These are phyloP conservation scores for Aspergillus sp. DNA, from an alignment of 2,329 filamentous ascomycete species.

Conservation along the genomic window DNA sequence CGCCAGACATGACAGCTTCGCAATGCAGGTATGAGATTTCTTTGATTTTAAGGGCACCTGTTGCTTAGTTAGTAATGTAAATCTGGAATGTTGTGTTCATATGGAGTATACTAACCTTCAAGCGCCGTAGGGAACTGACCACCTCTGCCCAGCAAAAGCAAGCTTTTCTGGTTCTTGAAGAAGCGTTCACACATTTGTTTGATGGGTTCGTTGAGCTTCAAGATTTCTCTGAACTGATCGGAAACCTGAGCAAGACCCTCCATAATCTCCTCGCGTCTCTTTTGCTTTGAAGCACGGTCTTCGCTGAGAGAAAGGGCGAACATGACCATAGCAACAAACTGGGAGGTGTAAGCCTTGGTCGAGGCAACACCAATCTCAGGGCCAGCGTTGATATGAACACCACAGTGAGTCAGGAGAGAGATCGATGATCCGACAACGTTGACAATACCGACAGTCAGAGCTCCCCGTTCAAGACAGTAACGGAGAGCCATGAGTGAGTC, in stretches of 20 bases:
- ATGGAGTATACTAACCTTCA: slow-evolving; percentile 64
- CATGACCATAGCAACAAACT: slow-evolving; percentile 99
- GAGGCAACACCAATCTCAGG: slow-evolving; percentile 99
- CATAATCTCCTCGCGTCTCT: slow-evolving; percentile 94
- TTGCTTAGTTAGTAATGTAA: slow-evolving; percentile 19
- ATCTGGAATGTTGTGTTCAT: background rate
- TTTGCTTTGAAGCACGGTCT: slow-evolving; percentile 92
- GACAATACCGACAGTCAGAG: slow-evolving; percentile 95
- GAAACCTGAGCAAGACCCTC: slow-evolving; percentile 87
- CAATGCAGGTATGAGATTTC: slow-evolving; percentile 99
- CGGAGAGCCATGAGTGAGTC: slow-evolving; percentile 96
- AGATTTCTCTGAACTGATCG: slow-evolving; percentile 86
- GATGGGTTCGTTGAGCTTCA: slow-evolving; percentile 89
- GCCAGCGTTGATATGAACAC: slow-evolving; percentile 99
- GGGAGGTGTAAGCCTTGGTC: slow-evolving; percentile 98
- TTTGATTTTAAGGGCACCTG: slow-evolving; percentile 95
- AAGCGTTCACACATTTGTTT: slow-evolving; percentile 91
- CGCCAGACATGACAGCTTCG: slow-evolving; percentile 99
- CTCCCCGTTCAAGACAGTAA: slow-evolving; percentile 97
- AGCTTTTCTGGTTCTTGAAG: slow-evolving; percentile 96
- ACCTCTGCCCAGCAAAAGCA: slow-evolving; percentile 90
- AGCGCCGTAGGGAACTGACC: slow-evolving; percentile 94
- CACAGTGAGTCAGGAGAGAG: slow-evolving; percentile 97
- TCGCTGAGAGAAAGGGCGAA: slow-evolving; percentile 95
- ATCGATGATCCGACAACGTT: slow-evolving; percentile 99